Conservation (phyloP, 768 basidiomycete species). For the Kwoniella botswanensis region DNA sequence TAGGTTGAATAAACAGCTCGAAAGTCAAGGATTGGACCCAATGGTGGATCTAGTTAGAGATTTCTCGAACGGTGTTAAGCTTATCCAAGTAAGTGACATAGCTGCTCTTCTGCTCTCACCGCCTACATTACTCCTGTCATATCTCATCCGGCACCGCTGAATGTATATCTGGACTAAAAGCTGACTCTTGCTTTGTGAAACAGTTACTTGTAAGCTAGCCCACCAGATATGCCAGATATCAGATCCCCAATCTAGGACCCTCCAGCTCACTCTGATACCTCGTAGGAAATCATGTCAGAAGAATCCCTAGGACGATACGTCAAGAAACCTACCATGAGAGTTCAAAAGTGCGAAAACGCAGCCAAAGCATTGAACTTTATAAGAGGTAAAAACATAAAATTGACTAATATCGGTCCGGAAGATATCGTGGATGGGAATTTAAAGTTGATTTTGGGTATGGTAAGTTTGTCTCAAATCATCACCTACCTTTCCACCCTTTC, state of each 20-base stretch:
- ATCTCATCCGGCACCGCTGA: no score
- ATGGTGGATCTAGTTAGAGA: conserved; percentile 89
- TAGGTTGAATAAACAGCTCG: conserved; percentile 96
- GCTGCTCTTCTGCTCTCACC: conserved; percentile 61
- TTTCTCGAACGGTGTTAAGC: conserved; percentile 89
- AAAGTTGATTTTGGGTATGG: conserved; percentile 84
- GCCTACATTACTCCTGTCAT: no score
- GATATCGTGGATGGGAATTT: conserved; percentile 99
- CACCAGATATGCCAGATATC: neutral
- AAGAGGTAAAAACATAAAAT: conserved; percentile 85
- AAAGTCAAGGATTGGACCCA: conserved; percentile 78
- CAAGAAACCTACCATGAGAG: conserved; percentile 82
- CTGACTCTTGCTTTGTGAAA: neutral
- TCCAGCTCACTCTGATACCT: neutral
- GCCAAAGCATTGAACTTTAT: conserved; percentile 97
- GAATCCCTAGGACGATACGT: conserved; percentile 90
- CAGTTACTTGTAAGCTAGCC: conserved; percentile 7
- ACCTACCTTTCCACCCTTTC: neutral
- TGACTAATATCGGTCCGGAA: conserved; percentile 96
- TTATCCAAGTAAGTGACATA: conserved; percentile 76
- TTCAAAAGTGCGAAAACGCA: conserved; percentile 98
- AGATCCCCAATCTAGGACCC: no score
- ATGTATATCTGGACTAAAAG: neutral
- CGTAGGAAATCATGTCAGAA: conserved; percentile 93
- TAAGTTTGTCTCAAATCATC: conserved; percentile 20